A percentile compares a stretch with the other conserved stretches of the same genome.
These are phyloP conservation scores for Pyrenula massariospora DNA, from an alignment of 495 filamentous ascomycete genomes.

Conservation along the genomic window DNA sequence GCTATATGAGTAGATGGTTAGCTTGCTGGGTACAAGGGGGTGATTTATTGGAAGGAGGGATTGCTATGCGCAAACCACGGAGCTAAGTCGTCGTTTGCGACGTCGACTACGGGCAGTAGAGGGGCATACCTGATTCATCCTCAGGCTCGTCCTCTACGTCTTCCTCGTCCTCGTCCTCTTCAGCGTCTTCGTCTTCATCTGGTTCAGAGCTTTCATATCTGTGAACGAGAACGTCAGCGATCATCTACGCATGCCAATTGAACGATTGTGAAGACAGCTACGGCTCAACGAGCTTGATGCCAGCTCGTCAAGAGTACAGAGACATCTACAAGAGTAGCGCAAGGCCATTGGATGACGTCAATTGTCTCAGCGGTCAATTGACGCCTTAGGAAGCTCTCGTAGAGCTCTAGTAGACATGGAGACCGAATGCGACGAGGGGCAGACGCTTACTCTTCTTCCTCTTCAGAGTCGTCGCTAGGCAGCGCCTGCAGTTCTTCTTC, in stretches of 20 bases:
- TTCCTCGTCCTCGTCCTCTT: constrained; percentile 34
- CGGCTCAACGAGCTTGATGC: background rate
- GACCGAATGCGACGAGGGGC: constrained; percentile 1
- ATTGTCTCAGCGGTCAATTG: constrained; percentile 1
- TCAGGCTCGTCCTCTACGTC: constrained; percentile 14
- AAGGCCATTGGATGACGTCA: constrained; percentile 1
- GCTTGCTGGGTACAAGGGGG: background rate
- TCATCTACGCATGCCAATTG: background rate
- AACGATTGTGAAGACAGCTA: background rate
- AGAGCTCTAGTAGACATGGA: background rate
- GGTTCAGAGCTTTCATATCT: constrained; percentile 42
- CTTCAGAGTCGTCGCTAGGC: constrained; percentile 48
- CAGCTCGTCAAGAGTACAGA: background rate
- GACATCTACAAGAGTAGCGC: background rate
- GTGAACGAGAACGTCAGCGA: constrained; percentile 2
- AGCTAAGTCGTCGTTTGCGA: no score
- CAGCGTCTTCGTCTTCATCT: constrained; percentile 29
- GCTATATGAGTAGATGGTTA: constrained; percentile 7
- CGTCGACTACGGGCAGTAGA: no score
- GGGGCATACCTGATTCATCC: constrained; percentile 18
- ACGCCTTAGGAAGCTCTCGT: background rate
- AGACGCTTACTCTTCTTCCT: constrained; percentile 51
- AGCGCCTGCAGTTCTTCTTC: constrained; percentile 44
- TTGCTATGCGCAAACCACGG: background rate
- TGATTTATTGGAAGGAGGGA: background rate